Evolutionary conservation across 208 protist genomes (phyloP).

Genomic region (Leishmania braziliensis): DNA sequence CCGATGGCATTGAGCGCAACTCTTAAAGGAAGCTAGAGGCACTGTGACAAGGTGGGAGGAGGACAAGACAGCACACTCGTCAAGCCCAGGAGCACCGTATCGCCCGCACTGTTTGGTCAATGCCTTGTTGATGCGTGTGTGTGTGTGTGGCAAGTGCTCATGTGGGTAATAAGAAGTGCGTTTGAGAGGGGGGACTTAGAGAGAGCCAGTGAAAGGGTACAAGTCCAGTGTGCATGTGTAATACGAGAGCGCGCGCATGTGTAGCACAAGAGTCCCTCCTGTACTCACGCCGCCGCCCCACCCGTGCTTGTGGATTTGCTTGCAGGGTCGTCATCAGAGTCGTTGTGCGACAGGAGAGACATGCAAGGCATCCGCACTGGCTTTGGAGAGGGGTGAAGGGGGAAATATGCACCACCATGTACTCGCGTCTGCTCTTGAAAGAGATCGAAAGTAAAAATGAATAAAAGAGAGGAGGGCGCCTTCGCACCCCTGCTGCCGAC

Average conservation of each 20-base stretch:
- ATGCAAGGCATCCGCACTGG: neutral
- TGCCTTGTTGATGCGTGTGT: neutral
- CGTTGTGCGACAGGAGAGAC: neutral
- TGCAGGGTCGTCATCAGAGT: neutral
- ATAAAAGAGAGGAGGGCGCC: neutral
- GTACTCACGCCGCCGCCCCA: neutral
- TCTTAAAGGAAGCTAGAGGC: neutral
- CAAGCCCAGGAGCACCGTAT: neutral
- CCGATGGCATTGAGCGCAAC: neutral
- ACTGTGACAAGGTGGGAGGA: neutral
- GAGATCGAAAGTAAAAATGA: neutral
- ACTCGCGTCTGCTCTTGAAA: neutral
- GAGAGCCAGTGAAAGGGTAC: neutral
- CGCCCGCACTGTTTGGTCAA: neutral
- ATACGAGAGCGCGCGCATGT: neutral
- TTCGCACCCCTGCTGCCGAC: neutral
- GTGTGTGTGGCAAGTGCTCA: neutral
- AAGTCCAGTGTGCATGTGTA: neutral
- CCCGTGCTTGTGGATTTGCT: neutral
- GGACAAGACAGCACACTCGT: neutral
- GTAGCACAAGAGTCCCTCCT: no score
- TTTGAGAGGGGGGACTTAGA: neutral
- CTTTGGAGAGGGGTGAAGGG: neutral
- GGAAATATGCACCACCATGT: neutral
- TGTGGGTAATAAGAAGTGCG: neutral